Evolutionary conservation across 768 basidiomycete species (phyloP).

Genomic region (Cyclocybe aegerita): DNA sequence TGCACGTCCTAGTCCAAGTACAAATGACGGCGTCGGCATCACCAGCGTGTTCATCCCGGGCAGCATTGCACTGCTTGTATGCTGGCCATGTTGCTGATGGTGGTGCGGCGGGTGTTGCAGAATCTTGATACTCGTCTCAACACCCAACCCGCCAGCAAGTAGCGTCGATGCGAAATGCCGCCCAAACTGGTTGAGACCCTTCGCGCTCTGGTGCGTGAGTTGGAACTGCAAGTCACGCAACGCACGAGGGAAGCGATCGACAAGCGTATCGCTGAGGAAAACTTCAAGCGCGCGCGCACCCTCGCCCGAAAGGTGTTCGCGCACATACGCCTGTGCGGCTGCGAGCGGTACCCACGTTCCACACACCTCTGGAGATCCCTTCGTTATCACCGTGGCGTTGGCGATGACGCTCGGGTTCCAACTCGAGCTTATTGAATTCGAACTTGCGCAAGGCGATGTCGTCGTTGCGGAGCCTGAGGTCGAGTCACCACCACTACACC

Average conservation of each 20-base stretch:
- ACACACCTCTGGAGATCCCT: conserved; percentile 50
- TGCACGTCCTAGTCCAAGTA: conserved; percentile 8
- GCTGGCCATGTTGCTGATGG: too few relatives aligned
- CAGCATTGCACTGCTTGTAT: background rate
- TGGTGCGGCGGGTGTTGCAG: too few relatives aligned
- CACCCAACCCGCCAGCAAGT: conserved; percentile 30
- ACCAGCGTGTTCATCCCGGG: background rate
- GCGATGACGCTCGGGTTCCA: conserved; percentile 24
- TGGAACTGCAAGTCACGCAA: conserved; percentile 51
- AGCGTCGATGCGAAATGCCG: conserved; percentile 57
- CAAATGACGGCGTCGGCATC: conserved; percentile 8
- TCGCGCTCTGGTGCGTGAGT: conserved; percentile 36
- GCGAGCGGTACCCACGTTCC: conserved; percentile 74
- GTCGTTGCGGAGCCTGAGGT: conserved; percentile 21
- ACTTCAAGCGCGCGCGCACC: conserved; percentile 36
- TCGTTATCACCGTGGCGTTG: conserved; percentile 49
- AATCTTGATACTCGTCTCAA: conserved; percentile 3
- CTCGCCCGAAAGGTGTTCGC: conserved; percentile 37
- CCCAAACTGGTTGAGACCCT: conserved; percentile 60
- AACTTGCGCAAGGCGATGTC: too few relatives aligned
- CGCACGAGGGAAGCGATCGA: conserved; percentile 61
- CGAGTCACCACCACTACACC: conserved; percentile 11
- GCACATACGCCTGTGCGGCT: conserved; percentile 52
- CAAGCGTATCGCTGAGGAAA: conserved; percentile 64
- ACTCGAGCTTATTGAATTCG: too few relatives aligned